phyloP scores from a whole-genome alignment of 164 flowering plant species.

The Liquidambar formosana region DNA sequence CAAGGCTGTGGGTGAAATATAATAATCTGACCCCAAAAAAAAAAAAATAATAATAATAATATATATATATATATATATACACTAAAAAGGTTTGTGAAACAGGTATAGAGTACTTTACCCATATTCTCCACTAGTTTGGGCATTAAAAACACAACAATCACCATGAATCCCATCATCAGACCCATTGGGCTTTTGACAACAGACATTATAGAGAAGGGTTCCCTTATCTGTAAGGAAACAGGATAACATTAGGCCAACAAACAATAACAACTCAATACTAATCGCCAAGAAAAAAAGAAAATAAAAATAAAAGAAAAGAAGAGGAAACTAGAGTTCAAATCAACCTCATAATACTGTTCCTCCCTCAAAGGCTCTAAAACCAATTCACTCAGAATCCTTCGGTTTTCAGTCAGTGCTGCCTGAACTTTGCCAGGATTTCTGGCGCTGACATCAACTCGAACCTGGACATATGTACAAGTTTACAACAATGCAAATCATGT shows the following conservation, averaged over 20 bases:
- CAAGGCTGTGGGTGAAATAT: too few species aligned
- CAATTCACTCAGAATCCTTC: slow-evolving; percentile 75
- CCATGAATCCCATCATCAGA: slow-evolving; percentile 97
- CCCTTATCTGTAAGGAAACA: slow-evolving; percentile 64
- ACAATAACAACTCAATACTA: background rate
- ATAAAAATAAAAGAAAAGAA: background rate
- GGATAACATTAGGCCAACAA: slow-evolving; percentile 3
- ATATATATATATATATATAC: too few species aligned
- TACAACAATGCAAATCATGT: slow-evolving; percentile 8
- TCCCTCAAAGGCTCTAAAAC: slow-evolving; percentile 86
- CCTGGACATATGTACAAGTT: slow-evolving; percentile 45
- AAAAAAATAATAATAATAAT: too few species aligned
- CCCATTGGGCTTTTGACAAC: slow-evolving; percentile 97
- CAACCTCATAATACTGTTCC: slow-evolving; percentile 89
- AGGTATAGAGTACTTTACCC: slow-evolving; percentile 46
- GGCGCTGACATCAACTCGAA: slow-evolving; percentile 96
- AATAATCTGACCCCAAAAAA: too few species aligned
- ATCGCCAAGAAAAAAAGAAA: background rate
- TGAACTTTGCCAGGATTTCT: slow-evolving; percentile 94
- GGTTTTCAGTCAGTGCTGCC: slow-evolving; percentile 90
- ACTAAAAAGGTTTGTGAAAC: too few species aligned
- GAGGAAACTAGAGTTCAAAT: background rate
- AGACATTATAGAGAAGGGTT: slow-evolving; percentile 82
- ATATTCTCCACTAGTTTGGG: slow-evolving; percentile 89
- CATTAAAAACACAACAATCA: slow-evolving; percentile 82